Evolutionary conservation across 108 stramenopile species (phyloP).

Genomic region (Discostella pseudostelligera): DNA sequence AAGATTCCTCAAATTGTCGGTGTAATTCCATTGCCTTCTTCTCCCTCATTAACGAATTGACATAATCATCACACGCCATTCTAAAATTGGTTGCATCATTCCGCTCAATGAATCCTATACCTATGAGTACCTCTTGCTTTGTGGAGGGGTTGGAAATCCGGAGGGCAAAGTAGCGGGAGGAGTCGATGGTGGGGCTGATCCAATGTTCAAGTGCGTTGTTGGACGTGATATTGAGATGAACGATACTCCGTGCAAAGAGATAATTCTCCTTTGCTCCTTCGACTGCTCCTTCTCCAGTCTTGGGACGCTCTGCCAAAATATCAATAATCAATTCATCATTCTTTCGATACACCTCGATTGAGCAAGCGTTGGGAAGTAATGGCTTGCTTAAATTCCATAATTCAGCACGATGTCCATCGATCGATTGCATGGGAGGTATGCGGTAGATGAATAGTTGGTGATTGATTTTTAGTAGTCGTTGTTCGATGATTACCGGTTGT

Average conservation of each 20-base stretch:
- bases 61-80: conserved; percentile 70
- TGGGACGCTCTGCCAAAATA: conserved; percentile 44
- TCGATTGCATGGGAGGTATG: conserved; percentile 68
- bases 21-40: conserved; percentile 48
- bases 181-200: conserved; percentile 76
- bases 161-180: conserved; percentile 78
- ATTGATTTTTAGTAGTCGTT: conserved; percentile 60
- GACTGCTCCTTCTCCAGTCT: conserved; percentile 19
- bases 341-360: conserved; percentile 30
- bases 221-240: conserved; percentile 17
- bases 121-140: conserved; percentile 70
- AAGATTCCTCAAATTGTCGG: conserved; percentile 31
- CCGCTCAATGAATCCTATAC: conserved; percentile 82
- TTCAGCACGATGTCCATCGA: conserved; percentile 77
- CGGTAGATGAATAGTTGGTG: conserved; percentile 74
- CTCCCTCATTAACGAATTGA: conserved; percentile 40
- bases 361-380: conserved; percentile 51
- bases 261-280: conserved; percentile 34
- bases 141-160: conserved; percentile 66
- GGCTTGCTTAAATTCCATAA: conserved; percentile 78
- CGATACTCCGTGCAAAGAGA: conserved; percentile 47
- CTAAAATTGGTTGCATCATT: conserved; percentile 80
- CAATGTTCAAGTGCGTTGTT: conserved; percentile 60
- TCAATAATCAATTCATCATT: conserved; percentile 38
- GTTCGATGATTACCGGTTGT: conserved; percentile 54